Conservation (phyloP, 208 protist species). For the Wallacemonas collosoma region DNA sequence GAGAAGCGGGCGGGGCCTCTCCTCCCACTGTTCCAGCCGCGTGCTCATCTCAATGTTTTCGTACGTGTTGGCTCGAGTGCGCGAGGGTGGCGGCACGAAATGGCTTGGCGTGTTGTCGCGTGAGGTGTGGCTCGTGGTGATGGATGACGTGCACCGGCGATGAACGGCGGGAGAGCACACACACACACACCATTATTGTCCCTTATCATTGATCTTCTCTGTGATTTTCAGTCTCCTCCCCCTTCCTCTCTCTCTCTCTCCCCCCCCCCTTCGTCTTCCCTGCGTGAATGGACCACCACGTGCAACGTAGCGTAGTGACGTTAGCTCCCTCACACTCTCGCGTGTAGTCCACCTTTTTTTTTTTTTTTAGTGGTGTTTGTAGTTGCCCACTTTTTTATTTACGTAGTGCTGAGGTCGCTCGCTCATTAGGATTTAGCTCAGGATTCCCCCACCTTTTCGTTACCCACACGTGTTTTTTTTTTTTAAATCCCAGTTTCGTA, state of each 20-base stretch:
- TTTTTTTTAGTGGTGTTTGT: conserved; percentile 20
- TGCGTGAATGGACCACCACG: no score
- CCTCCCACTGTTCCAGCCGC: no score
- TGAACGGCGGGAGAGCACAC: no score
- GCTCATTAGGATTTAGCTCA: background rate
- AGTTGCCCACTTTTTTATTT: conserved; percentile 4
- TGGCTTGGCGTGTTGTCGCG: no score
- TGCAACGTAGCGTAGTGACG: no score
- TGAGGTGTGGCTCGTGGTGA: no score
- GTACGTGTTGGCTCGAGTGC: no score
- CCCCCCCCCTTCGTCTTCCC: background rate
- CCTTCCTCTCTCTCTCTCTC: background rate
- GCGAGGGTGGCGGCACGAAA: no score
- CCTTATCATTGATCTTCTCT: background rate
- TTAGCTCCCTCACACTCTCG: no score
- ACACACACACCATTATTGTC: background rate
- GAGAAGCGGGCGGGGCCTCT: no score
- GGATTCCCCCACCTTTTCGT: background rate
- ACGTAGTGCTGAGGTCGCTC: background rate
- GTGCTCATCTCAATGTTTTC: no score
- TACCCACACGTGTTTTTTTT: conserved; percentile 14
- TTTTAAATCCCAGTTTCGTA: background rate
- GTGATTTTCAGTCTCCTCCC: background rate
- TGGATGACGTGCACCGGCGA: no score
- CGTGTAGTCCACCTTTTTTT: background rate